Evolutionary conservation across 208 protist genomes (phyloP).

Genomic region (Entamoeba dispar): DNA sequence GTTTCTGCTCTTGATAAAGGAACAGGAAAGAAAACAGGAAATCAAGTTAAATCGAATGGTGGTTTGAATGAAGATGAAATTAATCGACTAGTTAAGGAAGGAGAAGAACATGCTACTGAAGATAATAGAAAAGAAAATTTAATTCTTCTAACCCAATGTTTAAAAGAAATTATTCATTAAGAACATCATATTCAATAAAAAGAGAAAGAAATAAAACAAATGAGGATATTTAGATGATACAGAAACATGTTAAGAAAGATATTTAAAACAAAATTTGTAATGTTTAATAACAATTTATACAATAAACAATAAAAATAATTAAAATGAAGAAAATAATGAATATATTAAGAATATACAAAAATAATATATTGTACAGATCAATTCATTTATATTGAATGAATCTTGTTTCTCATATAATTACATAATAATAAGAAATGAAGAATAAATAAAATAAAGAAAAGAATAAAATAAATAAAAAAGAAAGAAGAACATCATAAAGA

Average conservation of each 20-base stretch:
- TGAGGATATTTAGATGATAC: background rate
- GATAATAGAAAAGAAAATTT: background rate
- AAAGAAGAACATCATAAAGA: too few relatives aligned
- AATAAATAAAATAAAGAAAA: background rate
- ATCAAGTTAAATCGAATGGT: background rate
- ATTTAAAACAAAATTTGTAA: background rate
- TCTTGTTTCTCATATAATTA: too few relatives aligned
- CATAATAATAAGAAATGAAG: too few relatives aligned
- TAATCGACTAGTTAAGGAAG: background rate
- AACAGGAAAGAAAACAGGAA: constrained; percentile 28
- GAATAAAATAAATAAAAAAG: too few relatives aligned
- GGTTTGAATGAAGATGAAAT: background rate
- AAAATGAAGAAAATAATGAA: too few relatives aligned
- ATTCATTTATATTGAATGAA: too few relatives aligned
- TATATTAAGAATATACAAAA: too few relatives aligned
- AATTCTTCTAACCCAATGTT: too few relatives aligned
- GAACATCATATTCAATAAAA: background rate
- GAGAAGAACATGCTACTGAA: background rate
- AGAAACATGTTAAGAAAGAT: background rate
- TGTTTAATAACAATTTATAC: background rate
- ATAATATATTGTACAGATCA: too few relatives aligned
- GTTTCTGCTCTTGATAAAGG: constrained; percentile 76
- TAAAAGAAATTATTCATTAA: background rate
- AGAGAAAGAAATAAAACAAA: background rate
- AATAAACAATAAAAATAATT: too few relatives aligned